phyloP scores from a whole-genome alignment of 2,329 filamentous ascomycete species.

The Sporothrix globosa region DNA sequence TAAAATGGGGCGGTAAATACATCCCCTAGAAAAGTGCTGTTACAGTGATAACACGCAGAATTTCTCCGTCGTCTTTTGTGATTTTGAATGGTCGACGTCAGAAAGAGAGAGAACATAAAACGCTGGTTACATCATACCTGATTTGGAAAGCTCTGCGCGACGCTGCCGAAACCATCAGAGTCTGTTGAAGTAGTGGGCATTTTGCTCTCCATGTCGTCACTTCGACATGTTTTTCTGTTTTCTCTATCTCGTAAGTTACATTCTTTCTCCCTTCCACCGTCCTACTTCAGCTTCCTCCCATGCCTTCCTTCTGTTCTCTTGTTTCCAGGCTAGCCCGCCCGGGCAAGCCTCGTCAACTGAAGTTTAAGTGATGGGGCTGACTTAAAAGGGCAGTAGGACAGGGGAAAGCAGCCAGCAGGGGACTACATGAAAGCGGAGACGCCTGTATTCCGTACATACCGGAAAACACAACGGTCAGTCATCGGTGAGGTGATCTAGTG shows the following conservation, averaged over 20 bases:
- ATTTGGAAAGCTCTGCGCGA: slow-evolving; percentile 29
- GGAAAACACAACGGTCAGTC: background rate
- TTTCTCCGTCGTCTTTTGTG: too few species aligned
- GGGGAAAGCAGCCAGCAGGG: background rate
- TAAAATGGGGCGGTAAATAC: background rate
- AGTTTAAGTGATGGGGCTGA: slow-evolving; percentile 24
- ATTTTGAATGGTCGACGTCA: too few species aligned
- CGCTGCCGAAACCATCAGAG: background rate
- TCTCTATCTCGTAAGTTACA: background rate
- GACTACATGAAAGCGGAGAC: slow-evolving; percentile 1
- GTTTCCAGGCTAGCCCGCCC: slow-evolving; percentile 23
- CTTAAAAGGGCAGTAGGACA: slow-evolving; percentile 3
- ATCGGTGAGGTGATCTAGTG: background rate
- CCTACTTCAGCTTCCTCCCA: background rate
- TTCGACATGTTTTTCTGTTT: too few species aligned
- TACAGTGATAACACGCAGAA: background rate
- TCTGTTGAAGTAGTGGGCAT: background rate
- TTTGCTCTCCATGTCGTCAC: background rate
- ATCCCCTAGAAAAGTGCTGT: background rate
- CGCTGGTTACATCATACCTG: background rate
- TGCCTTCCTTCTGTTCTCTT: slow-evolving; percentile 18
- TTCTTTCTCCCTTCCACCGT: background rate
- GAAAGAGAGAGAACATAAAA: too few species aligned
- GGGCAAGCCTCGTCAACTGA: slow-evolving; percentile 14
- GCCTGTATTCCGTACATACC: background rate